Evolutionary conservation across 495 filamentous ascomycete species (phyloP).

Genomic region (Talaromyces proteolyticus): DNA sequence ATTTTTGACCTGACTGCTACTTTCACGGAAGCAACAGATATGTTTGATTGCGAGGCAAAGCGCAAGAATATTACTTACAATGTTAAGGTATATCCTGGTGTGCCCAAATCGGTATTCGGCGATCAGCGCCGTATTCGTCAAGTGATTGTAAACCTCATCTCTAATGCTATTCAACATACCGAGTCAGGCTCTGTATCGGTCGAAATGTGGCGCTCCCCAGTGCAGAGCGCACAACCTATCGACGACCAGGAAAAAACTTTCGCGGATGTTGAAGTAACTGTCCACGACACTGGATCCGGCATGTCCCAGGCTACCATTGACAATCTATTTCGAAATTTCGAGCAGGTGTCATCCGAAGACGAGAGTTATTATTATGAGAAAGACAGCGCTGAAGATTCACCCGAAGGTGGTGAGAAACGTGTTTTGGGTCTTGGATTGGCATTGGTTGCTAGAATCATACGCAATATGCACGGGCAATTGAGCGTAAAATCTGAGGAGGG

Average conservation of each 20-base stretch:
- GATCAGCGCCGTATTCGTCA: conserved; percentile 77
- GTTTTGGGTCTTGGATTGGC: conserved; percentile 81
- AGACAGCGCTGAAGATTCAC: conserved; percentile 17
- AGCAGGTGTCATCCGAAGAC: conserved; percentile 70
- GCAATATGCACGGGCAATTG: conserved; percentile 89
- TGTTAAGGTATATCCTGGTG: conserved; percentile 57
- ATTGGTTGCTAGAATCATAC: conserved; percentile 74
- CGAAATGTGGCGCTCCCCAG: conserved; percentile 53
- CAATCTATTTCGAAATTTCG: conserved; percentile 75
- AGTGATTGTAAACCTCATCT: conserved; percentile 73
- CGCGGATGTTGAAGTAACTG: conserved; percentile 62
- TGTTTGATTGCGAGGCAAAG: conserved; percentile 67
- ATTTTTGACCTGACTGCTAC: conserved; percentile 67
- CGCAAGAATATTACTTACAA: conserved; percentile 70
- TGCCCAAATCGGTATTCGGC: conserved; percentile 69
- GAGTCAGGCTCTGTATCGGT: conserved; percentile 61
- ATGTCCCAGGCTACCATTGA: conserved; percentile 72
- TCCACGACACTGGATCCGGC: conserved; percentile 76
- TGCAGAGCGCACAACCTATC: no score
- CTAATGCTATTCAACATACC: conserved; percentile 85
- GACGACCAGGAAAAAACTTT: conserved; percentile 18
- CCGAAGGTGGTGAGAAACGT: conserved; percentile 17
- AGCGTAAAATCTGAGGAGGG: conserved; percentile 82
- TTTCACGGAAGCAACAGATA: conserved; percentile 68
- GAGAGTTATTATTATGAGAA: conserved; percentile 29